Base-by-base conservation (phyloP, 2,329 filamentous ascomycete genomes). In the Ophiosphaerella herpotricha region DNA sequence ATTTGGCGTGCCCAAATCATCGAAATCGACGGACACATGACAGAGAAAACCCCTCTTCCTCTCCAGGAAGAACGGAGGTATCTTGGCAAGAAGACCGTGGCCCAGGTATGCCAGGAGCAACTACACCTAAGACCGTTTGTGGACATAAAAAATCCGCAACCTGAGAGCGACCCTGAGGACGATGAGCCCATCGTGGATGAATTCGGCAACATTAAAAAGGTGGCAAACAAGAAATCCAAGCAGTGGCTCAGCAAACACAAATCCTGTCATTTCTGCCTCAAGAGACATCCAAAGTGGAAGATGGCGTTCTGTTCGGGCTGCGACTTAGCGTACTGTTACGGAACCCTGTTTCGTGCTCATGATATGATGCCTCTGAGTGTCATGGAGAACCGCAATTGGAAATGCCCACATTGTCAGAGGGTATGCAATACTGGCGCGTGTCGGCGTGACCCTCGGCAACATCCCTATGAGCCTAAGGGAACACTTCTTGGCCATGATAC, bases 101-200 rank as follows among this genome's bases (percentile, higher is more conserved):
- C 93, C 5, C 88, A 97, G 63, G 86, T 97, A n/a, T 97, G 92
- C 70, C 93, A 97, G 70, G 89, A 95, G 58, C 90, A 96, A 62
- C 77, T 97, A 13, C 85, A 83, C 55, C 77, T 82, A 45, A 83
- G 94, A 31, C 92, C 93, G 0, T 97, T 87, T 80, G 87, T 88
- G 16, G 90, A 97, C 64, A 86, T 91, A 41, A 88, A 84, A 7
- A 88, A 89, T 58, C 81, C 83, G 35, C 56, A 72, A 23, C 70
- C 71, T 7, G 71, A 73, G n/a, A 74, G 77, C 24, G 73, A 78
- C 9, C 75, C 77, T 8, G 71, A 75, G 3, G 66, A 81, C 68
- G 71, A 82, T 70, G 58, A 81, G 52, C 74, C 85, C 4, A 83
- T 87, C 37, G 80, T 86, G 1, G 84, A 87, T 51, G 87, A 89